These are phyloP conservation scores for Rhodomyrtus tomentosa DNA, from an alignment of 345 rosid genomes.

Conservation along the genomic window DNA sequence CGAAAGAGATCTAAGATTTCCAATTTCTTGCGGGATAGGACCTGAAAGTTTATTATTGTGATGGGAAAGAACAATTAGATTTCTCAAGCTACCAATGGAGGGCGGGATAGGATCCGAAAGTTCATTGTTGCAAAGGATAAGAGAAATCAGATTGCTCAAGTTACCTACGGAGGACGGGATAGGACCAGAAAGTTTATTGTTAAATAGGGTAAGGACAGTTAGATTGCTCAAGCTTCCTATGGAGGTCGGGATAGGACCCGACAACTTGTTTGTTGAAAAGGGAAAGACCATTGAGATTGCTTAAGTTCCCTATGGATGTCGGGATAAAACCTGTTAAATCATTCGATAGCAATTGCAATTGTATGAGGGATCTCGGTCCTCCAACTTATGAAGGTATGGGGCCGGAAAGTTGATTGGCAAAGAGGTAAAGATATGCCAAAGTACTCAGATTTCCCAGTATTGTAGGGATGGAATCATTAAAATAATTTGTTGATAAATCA, in stretches of 20 bases:
- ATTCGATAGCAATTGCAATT: neutral
- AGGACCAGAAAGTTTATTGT: neutral
- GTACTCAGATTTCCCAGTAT: neutral
- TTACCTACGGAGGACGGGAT: neutral
- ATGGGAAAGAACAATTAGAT: too few species aligned
- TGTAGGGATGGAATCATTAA: neutral
- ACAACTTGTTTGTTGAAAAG: accelerated
- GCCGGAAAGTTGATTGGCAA: neutral
- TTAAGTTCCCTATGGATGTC: neutral
- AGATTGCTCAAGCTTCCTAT: neutral
- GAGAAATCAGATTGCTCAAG: too few species aligned
- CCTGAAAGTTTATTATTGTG: too few species aligned
- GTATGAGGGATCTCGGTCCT: neutral
- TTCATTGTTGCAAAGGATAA: too few species aligned
- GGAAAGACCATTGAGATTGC: neutral
- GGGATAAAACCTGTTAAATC: neutral
- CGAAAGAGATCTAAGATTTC: too few species aligned
- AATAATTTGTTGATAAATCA: neutral
- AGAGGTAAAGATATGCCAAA: neutral
- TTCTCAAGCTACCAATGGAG: too few species aligned
- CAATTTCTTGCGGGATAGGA: too few species aligned
- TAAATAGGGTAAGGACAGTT: accelerated
- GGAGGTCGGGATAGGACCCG: neutral
- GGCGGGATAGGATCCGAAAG: too few species aligned
- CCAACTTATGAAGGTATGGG: neutral